Evolutionary conservation across 2,329 filamentous ascomycete genomes (phyloP), one percentile per base, ranked within the genome.

Genomic region (Microcyclospora tardicrescens): DNA sequence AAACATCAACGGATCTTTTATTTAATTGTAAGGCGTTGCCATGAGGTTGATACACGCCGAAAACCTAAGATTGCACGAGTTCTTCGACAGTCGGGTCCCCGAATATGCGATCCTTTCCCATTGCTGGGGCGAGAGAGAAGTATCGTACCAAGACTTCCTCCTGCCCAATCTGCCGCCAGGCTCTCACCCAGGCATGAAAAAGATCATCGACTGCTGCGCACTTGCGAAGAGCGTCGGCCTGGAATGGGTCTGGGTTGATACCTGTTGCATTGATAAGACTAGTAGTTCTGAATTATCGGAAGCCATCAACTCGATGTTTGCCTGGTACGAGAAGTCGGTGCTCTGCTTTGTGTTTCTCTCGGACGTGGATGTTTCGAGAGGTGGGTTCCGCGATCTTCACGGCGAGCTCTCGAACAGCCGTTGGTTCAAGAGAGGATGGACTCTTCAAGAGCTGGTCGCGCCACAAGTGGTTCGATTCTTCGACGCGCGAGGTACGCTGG

Each of bases 211-310:
- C 16, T 15, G 32, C 4, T 42, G 44, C 15, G 10, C 14, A 16
- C 41, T 38, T 19, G 47, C 47, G 11, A 15, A 30, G 10, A 15
- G 36, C 9, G 37, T 43, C 28, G 45, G 40, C n/a, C 28, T 44
- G 10, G 15, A 36, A 6, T 42, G 35, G 9, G 30, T 38, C 28
- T 51, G 47, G 48, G 19, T 50, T 9, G 48, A 51, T 30, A 48
- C 48, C 11, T 51, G 48, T 37, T 52, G 49, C 37, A 52, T 52
- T 16, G 43, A 50, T 36, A 46, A 48, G 31, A 39, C 16, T 2
- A 48, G 35, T 28, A 44, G 38, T 30, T 38, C 43, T n/a, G 46
- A 48, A 27, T 39, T 50, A 11, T 41, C 47, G 3, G 41, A 47
- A 27, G 43, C 47, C 2, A 43, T 49, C 40, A 45, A 44, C 13